Evolutionary conservation across 768 basidiomycete genomes (phyloP).

Genomic region (Kwoniella bestiolae): DNA sequence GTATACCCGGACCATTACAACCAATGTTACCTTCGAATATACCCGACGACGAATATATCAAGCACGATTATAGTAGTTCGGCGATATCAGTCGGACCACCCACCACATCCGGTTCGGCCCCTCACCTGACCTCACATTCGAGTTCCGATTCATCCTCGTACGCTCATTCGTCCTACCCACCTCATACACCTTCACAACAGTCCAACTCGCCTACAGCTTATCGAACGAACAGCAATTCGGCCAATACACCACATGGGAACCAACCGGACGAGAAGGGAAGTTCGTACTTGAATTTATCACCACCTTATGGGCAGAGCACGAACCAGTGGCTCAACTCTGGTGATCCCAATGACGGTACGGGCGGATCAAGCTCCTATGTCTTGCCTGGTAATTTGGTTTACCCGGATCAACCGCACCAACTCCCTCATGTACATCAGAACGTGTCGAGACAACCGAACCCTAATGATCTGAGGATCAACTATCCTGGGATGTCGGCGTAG

Average conservation of each 20-base stretch:
- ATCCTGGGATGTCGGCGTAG: conserved; percentile 24
- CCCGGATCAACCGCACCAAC: conserved; percentile 30
- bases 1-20: conserved; percentile 30
- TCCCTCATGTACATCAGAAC: conserved; percentile 46
- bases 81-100: background rate
- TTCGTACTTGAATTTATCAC: conserved; percentile 22
- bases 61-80: conserved; percentile 20
- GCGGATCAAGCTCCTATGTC: conserved; percentile 16
- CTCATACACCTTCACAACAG: conserved; percentile 19
- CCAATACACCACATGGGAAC: background rate
- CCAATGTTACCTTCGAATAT: conserved; percentile 11
- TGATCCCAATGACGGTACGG: conserved; percentile 10
- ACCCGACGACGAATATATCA: conserved; percentile 20
- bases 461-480: conserved; percentile 43
- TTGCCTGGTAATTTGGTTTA: conserved; percentile 12
- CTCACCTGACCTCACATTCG: conserved; percentile 17
- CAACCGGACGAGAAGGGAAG: conserved; percentile 19
- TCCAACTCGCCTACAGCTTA: conserved; percentile 17
- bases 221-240: background rate
- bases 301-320: conserved; percentile 10
- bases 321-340: conserved; percentile 15
- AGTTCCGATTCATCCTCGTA: conserved; percentile 26
- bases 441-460: conserved; percentile 37
- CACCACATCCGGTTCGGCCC: conserved; percentile 2
- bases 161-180: conserved; percentile 22